phyloP scores from a whole-genome alignment of 345 rosid genomes.

The Moricandia moricandioides region DNA sequence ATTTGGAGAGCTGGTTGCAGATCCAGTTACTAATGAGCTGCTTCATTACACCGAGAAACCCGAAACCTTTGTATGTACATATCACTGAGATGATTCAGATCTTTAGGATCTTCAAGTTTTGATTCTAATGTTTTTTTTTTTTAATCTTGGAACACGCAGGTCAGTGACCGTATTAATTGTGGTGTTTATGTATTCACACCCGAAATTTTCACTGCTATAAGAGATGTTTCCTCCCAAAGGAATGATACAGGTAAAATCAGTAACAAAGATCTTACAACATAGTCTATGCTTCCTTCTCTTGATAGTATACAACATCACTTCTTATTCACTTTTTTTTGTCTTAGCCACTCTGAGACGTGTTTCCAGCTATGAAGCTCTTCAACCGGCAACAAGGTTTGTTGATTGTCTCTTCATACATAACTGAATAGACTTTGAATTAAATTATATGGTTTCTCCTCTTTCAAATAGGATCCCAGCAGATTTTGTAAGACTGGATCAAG shows the following conservation, averaged over 20 bases:
- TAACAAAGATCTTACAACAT: conserved; percentile 1
- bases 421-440: neutral
- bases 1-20: conserved; percentile 93
- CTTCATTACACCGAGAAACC: conserved; percentile 97
- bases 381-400: conserved; percentile 66
- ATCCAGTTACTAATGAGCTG: conserved; percentile 80
- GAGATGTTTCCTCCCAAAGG: conserved; percentile 61
- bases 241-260: conserved; percentile 66
- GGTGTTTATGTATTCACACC: conserved; percentile 87
- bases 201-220: conserved; percentile 68
- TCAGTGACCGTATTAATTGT: conserved; percentile 84
- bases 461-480: conserved; percentile 59
- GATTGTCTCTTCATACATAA: neutral
- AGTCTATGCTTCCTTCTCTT: neutral
- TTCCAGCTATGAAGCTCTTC: conserved; percentile 96
- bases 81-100: neutral
- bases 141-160: conserved; percentile 47
- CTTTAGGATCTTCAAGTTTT: neutral
- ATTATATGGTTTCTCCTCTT: neutral
- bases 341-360: conserved; percentile 77
- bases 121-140: conserved; percentile 16
- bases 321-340: conserved; percentile 16
- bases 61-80: conserved; percentile 90
- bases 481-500: conserved; percentile 90
- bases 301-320: neutral